Base-by-base conservation (phyloP, 202 grass and related monocot species). In the Elaeis oleifera region DNA sequence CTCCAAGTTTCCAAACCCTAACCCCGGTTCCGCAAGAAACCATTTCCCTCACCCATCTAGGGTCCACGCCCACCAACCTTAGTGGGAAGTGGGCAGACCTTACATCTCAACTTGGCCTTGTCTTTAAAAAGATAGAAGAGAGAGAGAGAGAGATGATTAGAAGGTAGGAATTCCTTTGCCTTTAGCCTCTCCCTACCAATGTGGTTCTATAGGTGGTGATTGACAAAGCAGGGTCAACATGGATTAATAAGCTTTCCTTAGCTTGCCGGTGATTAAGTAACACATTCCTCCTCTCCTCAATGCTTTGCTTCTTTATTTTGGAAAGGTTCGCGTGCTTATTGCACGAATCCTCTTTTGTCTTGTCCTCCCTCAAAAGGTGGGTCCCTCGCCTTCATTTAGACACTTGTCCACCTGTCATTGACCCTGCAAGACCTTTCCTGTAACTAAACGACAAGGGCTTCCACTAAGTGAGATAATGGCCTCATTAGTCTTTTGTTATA, bases 191-290 rank as follows among this genome's bases (percentile, higher is more conserved):
- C 26, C 68, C 56, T 64, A 16, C 44, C 25, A 24, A 23, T 36
- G 17, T 55, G 11, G 36, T 60, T 76, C 49, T n/a, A 22, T 68
- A 61, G 60, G 73, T 59, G 28, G 5, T 64, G 52, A 66, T 75
- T 75, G 72, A 66, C 72, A 66, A 75, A 56, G 49, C 31, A 75
- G 58, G 51, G 72, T 75, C 72, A 75, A 75, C 72, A 57, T 56
- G 61, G 61, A 75, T 58, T 75, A 66, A 53, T 62, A 75, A 65
- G 59, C 44, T 56, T 19, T 65, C 72, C 61, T 54, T 63, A 66
- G 21, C 56, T 58, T 65, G 13, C 20, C 55, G 4, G n/a, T 26
- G 20, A 23, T 59, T 64, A 75, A 75, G 51, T 50, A 65, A 75
- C 15, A 23, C 6, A 75, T 51, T 50, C 65, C 7, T 18, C 60